Conservation (phyloP, 2,329 filamentous ascomycete species). For the Rasamsonia emersonii region DNA sequence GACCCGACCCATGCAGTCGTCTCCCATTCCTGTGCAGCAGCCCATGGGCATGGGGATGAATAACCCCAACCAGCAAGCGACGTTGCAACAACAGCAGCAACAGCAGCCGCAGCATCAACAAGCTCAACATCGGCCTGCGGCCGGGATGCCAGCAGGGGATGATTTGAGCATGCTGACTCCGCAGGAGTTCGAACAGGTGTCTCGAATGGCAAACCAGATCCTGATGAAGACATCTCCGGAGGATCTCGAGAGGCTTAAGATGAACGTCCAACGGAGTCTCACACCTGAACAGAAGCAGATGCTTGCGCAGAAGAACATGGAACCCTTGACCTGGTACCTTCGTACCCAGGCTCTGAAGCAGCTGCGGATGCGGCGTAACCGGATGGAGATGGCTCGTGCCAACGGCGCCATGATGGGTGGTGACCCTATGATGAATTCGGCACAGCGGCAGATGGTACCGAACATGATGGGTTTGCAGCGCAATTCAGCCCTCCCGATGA, state of each 20-base stretch:
- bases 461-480: constrained; percentile 33
- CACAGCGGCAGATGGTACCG: constrained; percentile 34
- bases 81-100: constrained; percentile 21
- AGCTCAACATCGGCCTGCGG: constrained; percentile 21
- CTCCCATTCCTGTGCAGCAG: constrained; percentile 36
- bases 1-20: constrained; percentile 43
- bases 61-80: constrained; percentile 22
- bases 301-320: constrained; percentile 36
- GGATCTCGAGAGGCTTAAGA: constrained; percentile 41
- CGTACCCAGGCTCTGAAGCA: constrained; percentile 39
- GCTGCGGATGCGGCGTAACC: constrained; percentile 27
- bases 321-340: constrained; percentile 45
- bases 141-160: constrained; percentile 21
- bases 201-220: constrained; percentile 39
- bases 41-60: constrained; percentile 29
- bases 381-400: constrained; percentile 23
- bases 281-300: constrained; percentile 40
- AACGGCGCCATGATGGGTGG: constrained; percentile 25
- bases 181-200: constrained; percentile 38
- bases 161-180: constrained; percentile 28
- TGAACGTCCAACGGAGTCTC: constrained; percentile 35
- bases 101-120: constrained; percentile 24
- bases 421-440: constrained; percentile 29
- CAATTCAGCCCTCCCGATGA: constrained; percentile 27
- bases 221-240: constrained; percentile 35